A percentile compares a stretch with the other conserved stretches of the same genome.
Conservation (phyloP, 2,329 filamentous ascomycete genomes). For the Sclerotinia trifoliorum region DNA sequence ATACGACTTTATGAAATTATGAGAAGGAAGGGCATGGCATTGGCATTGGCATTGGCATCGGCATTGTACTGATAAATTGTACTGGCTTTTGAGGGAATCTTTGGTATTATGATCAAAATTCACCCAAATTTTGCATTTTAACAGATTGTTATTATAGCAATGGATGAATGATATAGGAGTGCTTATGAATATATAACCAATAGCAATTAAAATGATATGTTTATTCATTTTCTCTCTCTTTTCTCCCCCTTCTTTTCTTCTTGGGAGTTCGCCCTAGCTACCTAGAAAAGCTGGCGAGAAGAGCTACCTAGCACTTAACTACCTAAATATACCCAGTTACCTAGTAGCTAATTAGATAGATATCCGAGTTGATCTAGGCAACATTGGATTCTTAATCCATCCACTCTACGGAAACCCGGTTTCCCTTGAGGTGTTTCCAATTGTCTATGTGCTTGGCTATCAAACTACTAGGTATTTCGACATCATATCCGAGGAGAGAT, state of each 20-base stretch:
- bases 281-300: background rate
- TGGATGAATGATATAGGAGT: background rate
- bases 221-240: background rate
- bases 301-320: background rate
- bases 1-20: constrained; percentile 10
- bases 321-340: background rate
- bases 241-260: background rate
- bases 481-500: background rate
- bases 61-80: background rate
- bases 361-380: background rate
- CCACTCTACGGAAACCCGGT: background rate
- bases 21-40: background rate
- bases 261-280: background rate
- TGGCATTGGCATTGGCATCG: background rate
- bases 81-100: background rate
- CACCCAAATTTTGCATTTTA: background rate
- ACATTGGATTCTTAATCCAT: background rate
- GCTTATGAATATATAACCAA: background rate
- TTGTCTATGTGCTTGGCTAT: background rate
- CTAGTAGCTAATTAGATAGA: background rate
- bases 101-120: constrained; percentile 3
- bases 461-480: background rate
- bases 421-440: background rate
- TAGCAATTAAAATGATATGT: background rate
- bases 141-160: constrained; percentile 5